Percentiles rank a stretch among this genome's conserved stretches.
Evolutionary conservation across 1,284 basidiomycete genomes (phyloP).

Genomic region (Sanguinoderma infundibulare): DNA sequence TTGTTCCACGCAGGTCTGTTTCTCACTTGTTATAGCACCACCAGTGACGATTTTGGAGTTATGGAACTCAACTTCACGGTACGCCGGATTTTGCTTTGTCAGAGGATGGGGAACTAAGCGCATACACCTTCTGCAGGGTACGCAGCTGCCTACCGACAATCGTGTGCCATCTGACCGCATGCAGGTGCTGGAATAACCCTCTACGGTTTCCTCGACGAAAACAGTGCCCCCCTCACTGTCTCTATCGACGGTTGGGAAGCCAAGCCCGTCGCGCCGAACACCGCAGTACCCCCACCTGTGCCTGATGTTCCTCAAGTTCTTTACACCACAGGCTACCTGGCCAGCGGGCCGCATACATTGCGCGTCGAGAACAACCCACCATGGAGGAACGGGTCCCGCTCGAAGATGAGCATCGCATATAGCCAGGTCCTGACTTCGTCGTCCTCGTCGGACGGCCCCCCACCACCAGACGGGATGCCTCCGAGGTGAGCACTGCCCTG

Average conservation of each 20-base stretch:
- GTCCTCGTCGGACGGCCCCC: not conserved
- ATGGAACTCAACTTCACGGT: slow-evolving; percentile 28
- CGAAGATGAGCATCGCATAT: slow-evolving; percentile 12
- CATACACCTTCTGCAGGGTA: not conserved
- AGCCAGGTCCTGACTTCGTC: not conserved
- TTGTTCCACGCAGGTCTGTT: not conserved
- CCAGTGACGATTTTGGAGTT: slow-evolving; percentile 6
- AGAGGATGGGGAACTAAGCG: not conserved
- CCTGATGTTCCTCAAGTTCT: slow-evolving; percentile 10
- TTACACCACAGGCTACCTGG: slow-evolving; percentile 9
- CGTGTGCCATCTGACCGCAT: not conserved
- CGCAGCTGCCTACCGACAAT: not conserved
- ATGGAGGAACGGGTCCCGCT: not conserved
- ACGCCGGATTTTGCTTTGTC: not conserved
- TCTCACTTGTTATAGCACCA: slow-evolving; percentile 9
- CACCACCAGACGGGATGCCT: not conserved
- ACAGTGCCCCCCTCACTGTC: slow-evolving; percentile 18
- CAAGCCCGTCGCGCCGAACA: slow-evolving; percentile 12
- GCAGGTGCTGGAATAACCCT: slow-evolving; percentile 22
- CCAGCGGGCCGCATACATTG: slow-evolving; percentile 8
- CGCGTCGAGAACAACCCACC: slow-evolving; percentile 21
- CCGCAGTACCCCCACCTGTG: not conserved
- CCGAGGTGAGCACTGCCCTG: not conserved
- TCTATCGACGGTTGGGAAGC: slow-evolving; percentile 17
- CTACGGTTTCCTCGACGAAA: slow-evolving; percentile 15